Evolutionary conservation across 2,329 filamentous ascomycete genomes (phyloP).

Genomic region (Coniochaeta sp.): DNA sequence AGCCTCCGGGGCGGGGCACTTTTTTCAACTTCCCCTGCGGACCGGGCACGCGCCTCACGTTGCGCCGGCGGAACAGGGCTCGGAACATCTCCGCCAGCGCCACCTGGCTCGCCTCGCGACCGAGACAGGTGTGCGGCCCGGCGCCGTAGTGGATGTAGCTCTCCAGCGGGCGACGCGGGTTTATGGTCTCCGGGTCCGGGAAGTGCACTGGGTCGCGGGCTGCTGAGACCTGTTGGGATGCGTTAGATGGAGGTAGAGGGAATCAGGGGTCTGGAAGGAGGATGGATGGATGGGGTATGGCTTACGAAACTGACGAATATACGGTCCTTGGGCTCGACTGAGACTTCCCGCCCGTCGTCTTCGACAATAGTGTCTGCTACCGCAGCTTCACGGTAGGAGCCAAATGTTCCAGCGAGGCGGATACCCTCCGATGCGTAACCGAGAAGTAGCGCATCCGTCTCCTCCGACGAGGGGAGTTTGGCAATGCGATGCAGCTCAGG

Average conservation of each 20-base stretch:
- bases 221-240: conserved; percentile 29
- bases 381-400: conserved; percentile 50
- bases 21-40: conserved; percentile 62
- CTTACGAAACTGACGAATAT: conserved; percentile 58
- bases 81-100: conserved; percentile 64
- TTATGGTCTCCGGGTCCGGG: conserved; percentile 52
- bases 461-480: conserved; percentile 41
- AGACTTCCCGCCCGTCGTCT: conserved; percentile 43
- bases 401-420: conserved; percentile 58
- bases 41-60: conserved; percentile 54
- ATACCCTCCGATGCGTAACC: conserved; percentile 68
- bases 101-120: conserved; percentile 50
- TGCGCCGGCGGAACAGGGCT: conserved; percentile 52
- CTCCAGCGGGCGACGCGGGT: conserved; percentile 56
- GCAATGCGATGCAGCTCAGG: conserved; percentile 56
- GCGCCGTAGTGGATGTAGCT: conserved; percentile 59
- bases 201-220: conserved; percentile 52
- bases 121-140: conserved; percentile 57
- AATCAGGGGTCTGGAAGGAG: too few relatives aligned
- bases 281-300: too few relatives aligned
- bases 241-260: too few relatives aligned
- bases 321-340: conserved; percentile 48
- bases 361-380: conserved; percentile 37
- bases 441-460: conserved; percentile 56
- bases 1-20: conserved; percentile 46